Evolutionary conservation across 2,329 filamentous ascomycete genomes (phyloP), one percentile per base, ranked within the genome.

Genomic region (Didymella sp.): DNA sequence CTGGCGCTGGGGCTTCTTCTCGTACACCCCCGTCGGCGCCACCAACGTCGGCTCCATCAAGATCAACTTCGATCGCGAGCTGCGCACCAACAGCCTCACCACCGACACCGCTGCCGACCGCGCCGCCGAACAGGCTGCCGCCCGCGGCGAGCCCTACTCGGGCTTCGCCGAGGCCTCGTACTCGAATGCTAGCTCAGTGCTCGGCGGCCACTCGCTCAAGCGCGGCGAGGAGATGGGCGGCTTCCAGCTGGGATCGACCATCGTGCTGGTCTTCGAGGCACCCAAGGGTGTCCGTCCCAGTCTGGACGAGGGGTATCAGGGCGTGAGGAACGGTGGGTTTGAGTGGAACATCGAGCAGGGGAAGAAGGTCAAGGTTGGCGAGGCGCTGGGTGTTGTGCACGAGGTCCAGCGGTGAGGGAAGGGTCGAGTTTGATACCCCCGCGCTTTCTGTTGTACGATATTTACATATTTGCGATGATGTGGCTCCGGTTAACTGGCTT

Each of bases 1-100:
- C 56, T 99, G 95, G 95, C 89, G 93, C 53, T 96, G 92, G 85
- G 95, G 95, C 17, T 98, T 99, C 84, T 99, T 99, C 82, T 90
- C 89, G 64, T 97, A 92, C 79, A 94, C 92, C 0, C 93, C 96
- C 13, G 95, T 99, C 30, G 95, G 95, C 61, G 95, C 95, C 7
- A 99, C 95, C 21, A 99, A 99, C 70, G 95, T 99, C 41, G 95
- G 95, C 53, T 96, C 91, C 58, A 98, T 99, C 79, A 90, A 91
- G 73, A 86, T 99, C 80, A 97, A 99, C 79, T 99, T 99, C 76
- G 96, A 99, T 78, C 84, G 88, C 58, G 95, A 99, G 78, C 82
- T 99, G 59, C 89, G 94, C 62, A 96, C 96, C 48, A 99, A 99
- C 79, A 92, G 88, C 66, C 82, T 99, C 49, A 88, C 89, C 3